Conservation (phyloP, 768 basidiomycete species). For the Suillus decipiens region DNA sequence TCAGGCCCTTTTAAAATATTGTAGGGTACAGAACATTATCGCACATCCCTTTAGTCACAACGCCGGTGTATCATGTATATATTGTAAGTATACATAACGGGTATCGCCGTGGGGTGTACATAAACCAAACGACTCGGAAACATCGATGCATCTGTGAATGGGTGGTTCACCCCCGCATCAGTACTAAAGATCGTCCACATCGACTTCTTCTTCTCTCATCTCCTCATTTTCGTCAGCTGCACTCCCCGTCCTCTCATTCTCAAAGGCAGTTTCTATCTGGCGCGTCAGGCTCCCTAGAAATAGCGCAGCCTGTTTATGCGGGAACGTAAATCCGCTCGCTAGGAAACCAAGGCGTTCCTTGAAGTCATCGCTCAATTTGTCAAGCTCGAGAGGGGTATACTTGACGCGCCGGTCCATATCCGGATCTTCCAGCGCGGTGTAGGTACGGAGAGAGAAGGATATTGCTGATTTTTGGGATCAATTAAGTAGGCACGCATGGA, state of each 20-base stretch:
- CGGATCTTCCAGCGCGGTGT: slow-evolving; percentile 40
- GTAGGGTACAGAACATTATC: no score
- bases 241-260: background rate
- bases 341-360: slow-evolving; percentile 64
- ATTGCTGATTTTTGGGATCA: slow-evolving; percentile 44
- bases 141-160: background rate
- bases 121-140: background rate
- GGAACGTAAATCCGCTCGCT: slow-evolving; percentile 65
- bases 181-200: background rate
- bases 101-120: background rate
- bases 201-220: background rate
- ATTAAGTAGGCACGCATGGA: slow-evolving; percentile 12
- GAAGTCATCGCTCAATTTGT: slow-evolving; percentile 59
- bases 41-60: background rate
- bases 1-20: no score
- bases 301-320: slow-evolving; percentile 61
- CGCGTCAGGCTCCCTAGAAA: slow-evolving; percentile 43
- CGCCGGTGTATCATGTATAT: background rate
- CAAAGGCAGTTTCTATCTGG: slow-evolving; percentile 6
- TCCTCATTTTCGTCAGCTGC: background rate
- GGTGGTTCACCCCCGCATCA: background rate
- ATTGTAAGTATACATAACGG: background rate
- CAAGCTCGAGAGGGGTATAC: slow-evolving; percentile 65
- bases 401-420: slow-evolving; percentile 39
- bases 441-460: slow-evolving; percentile 57